Evolutionary conservation across 148 eudicot species (phyloP), one percentile per base, ranked within the genome.

Genomic region (Persicaria maculosa): DNA sequence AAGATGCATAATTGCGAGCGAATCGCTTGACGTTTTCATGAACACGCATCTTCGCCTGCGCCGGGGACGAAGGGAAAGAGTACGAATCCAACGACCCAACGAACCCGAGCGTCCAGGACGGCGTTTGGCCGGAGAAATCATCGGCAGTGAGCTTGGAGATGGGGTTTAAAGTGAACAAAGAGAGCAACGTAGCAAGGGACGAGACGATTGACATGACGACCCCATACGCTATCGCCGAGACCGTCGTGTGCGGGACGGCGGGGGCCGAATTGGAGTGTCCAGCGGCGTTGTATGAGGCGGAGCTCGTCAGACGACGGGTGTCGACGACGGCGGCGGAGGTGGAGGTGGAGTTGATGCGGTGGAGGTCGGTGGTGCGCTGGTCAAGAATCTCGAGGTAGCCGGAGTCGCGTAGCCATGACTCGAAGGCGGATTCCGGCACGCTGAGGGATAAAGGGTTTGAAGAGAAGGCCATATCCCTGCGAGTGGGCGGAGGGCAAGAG

Each of bases 341-440:
- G 77, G 85, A 1, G 75, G 88, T 11, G 83, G 90, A 12, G 84
- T 83, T 79, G 89, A 83, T 78, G 81, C 80, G 86, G 89, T 89
- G 88, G 83, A 91, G 90, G 48, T 86, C 86, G 85, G 96, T 80
- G 83, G 97, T 87, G 15, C 89, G 90, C 54, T 91, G 91, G 89
- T 93, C 98, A 79, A 93, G 87, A 64, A 88, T 48, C 72, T 89
- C 93, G 77, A 93, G 95, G 87, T 89, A 89, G 80, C 95, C 94
- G 70, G 84, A 77, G 80, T 91, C 97, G n/a, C 98, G 94, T 73
- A 93, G 95, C 98, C 98, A 93, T 25, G 98, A 81, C 70, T 93
- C 98, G 88, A 93, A 93, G 9, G 88, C 87, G 50, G 86, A 77
- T 50, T 93, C 98, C 4, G 96, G 91, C 53, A 93, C 88, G 84